Evolutionary conservation across 2,329 filamentous ascomycete genomes (phyloP).

Genomic region (Lachnellula willkommii): DNA sequence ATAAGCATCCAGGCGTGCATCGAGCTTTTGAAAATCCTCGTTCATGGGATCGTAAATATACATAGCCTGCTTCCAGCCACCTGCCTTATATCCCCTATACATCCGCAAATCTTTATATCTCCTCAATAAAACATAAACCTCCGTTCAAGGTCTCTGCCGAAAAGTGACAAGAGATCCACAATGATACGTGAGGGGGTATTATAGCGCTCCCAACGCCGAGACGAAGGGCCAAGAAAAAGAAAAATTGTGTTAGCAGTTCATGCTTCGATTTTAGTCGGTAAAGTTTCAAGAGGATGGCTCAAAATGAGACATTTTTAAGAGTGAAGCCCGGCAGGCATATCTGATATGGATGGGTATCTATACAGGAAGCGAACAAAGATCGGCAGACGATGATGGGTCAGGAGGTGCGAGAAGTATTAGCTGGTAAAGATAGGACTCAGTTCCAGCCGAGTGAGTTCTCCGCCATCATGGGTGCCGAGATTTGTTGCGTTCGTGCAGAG

Average conservation of each 20-base stretch:
- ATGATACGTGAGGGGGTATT: slow-evolving; percentile 26
- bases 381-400: slow-evolving; percentile 18
- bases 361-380: slow-evolving; percentile 23
- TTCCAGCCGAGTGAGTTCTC: slow-evolving; percentile 76
- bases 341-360: slow-evolving; percentile 15
- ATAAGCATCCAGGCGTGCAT: slow-evolving; percentile 4
- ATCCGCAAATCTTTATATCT: slow-evolving; percentile 13
- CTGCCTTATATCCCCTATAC: neutral
- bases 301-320: too few relatives aligned
- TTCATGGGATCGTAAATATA: slow-evolving; percentile 28
- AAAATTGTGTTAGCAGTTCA: slow-evolving; percentile 20
- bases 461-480: slow-evolving; percentile 69
- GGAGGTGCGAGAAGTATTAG: slow-evolving; percentile 15
- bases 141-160: slow-evolving; percentile 25
- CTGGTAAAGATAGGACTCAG: slow-evolving; percentile 37
- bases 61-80: slow-evolving; percentile 4
- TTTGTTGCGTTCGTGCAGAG: slow-evolving; percentile 58
- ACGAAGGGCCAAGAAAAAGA: slow-evolving; percentile 25
- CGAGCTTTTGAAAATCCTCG: slow-evolving; percentile 19
- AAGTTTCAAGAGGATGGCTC: too few relatives aligned
- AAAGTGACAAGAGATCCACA: slow-evolving; percentile 22
- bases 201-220: slow-evolving; percentile 28
- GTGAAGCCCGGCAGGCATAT: too few relatives aligned
- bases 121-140: slow-evolving; percentile 21
- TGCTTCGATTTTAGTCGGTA: slow-evolving; percentile 4